Percentiles rank a stretch among this genome's conserved stretches.
phyloP scores from a whole-genome alignment of 2,329 filamentous ascomycete species.

The Arthroderma uncinatum region DNA sequence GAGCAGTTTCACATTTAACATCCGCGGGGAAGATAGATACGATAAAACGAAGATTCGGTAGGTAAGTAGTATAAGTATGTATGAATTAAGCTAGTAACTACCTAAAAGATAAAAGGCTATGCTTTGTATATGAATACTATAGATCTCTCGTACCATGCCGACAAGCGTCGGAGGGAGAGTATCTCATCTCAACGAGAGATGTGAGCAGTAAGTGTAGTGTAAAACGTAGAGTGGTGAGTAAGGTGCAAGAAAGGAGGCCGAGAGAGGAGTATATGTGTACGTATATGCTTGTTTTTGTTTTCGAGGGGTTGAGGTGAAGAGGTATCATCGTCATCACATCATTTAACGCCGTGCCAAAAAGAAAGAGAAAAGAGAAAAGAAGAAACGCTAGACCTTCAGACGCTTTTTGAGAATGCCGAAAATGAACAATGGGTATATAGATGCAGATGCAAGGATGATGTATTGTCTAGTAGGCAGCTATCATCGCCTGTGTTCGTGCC shows the following conservation, averaged over 20 bases:
- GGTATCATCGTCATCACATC: conserved; percentile 1
- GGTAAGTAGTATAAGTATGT: background rate
- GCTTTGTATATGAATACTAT: conserved; percentile 2
- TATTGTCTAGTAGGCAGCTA: background rate
- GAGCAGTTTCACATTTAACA: no score
- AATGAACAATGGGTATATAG: background rate
- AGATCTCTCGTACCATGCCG: conserved; percentile 2
- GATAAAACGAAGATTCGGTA: no score
- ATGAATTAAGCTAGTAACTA: background rate
- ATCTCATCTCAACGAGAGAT: background rate
- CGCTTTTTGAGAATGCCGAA: background rate
- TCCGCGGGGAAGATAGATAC: no score
- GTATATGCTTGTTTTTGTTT: no score
- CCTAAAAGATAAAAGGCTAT: background rate
- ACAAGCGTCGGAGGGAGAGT: background rate
- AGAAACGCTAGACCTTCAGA: background rate
- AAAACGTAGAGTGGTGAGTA: background rate
- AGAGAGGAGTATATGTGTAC: background rate
- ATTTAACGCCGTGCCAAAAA: background rate
- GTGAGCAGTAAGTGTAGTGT: background rate
- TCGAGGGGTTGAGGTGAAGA: background rate
- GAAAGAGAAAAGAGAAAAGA: background rate
- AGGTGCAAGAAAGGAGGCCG: background rate
- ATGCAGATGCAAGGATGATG: background rate
- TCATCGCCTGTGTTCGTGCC: background rate